Base-by-base conservation (phyloP, 441 rosid genomes). In the Arabidopsis lyrata region DNA sequence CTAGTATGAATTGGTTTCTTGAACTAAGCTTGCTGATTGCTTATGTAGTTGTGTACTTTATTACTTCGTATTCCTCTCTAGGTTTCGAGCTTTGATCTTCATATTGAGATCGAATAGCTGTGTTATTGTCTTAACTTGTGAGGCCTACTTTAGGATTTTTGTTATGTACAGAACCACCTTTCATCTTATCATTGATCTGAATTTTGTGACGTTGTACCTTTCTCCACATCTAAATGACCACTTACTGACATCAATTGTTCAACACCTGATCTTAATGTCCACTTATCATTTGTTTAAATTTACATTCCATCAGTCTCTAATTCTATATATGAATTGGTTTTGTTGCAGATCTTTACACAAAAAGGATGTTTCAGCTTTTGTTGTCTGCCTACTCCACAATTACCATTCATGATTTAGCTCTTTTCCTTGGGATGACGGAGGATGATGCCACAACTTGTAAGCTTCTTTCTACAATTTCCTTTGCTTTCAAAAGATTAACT, bases 371-470 rank as follows among this genome's bases (percentile, higher is more conserved):
- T 80, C 83, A 85, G 82, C 83, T 95, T 52, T 70, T 95, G 74
- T 76, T 74, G 5, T 89, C 96, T 81, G 97, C 99, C 66, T 92
- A 92, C 79, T 88, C 98, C 44, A 91, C 93, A 32, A 86, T 91
- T 66, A 84, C 92, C 76, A 76, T 87, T 74, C 81, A 61, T 59
- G 96, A 92, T 74, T 71, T 95, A 8, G 93, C 95, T 14, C 88
- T 69, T 56, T 90, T 91, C 84, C 85, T 95, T 45, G 99, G 95
- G 78, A 93, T 87, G 99, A 83, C 68, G 2, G 96, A 92, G 80
- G 91, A 88, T 38, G 87, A 89, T 82, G 91, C 89, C 53, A 77
- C 87, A 50, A 81, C 79, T 38, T 92, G 98, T 91, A 86, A 85
- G 99, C 45, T 73, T 77, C 68, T 59, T 13, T 45, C 47, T 70